Conservation (phyloP, 1,284 basidiomycete genomes). For the Sporisorium exsertum region DNA sequence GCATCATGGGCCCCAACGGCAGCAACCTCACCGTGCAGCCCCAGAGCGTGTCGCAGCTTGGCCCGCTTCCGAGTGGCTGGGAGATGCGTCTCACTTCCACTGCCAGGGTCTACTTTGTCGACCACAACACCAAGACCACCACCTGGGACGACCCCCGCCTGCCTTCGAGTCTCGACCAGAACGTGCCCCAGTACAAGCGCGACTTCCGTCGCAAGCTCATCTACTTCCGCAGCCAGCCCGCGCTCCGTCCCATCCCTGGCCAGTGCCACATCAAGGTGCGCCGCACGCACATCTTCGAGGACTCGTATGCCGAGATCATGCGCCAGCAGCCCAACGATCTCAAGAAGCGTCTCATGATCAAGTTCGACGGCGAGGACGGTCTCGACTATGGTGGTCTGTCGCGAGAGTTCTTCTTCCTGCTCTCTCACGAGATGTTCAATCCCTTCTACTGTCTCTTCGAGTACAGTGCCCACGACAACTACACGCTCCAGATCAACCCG, state of each 20-base stretch:
- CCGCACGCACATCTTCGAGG: conserved; percentile 92
- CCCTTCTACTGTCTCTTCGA: conserved; percentile 96
- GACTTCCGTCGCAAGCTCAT: conserved; percentile 98
- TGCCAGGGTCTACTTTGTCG: conserved; percentile 93
- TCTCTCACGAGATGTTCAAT: conserved; percentile 85
- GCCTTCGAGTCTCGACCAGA: conserved; percentile 85
- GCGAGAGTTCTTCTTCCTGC: conserved; percentile 99
- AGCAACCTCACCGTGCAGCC: conserved; percentile 82
- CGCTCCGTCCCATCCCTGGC: conserved; percentile 81
- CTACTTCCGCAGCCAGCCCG: conserved; percentile 98
- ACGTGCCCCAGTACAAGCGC: conserved; percentile 98
- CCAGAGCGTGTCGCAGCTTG: conserved; percentile 87
- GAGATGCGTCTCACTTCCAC: conserved; percentile 96
- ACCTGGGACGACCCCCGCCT: conserved; percentile 93
- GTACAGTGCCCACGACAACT: conserved; percentile 99
- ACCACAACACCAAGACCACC: conserved; percentile 93
- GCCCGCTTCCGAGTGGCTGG: conserved; percentile 95
- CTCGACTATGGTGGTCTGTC: conserved; percentile 98
- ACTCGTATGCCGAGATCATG: conserved; percentile 96
- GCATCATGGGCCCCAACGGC: conserved; percentile 85
- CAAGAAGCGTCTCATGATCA: conserved; percentile 97
- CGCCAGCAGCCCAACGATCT: conserved; percentile 90
- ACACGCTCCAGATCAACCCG: conserved; percentile 97
- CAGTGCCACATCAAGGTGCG: conserved; percentile 98
- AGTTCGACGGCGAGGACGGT: conserved; percentile 98